Conservation (phyloP, 208 protist species). For the Lotmaria passim region DNA sequence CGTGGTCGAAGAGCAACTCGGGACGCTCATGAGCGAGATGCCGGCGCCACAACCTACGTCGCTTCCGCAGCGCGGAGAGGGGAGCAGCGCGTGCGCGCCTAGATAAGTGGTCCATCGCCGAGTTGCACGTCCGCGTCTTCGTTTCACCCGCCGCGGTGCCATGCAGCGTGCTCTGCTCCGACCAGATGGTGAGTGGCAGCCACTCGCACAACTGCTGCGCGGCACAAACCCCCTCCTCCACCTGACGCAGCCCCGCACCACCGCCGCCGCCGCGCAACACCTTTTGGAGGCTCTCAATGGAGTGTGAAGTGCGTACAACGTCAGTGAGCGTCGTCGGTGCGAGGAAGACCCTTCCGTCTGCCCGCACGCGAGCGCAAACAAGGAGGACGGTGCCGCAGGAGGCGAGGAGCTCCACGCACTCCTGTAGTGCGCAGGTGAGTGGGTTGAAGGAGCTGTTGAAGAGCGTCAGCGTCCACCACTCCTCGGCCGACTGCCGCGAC, state of each 20-base stretch:
- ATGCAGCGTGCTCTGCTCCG: not conserved
- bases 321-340: not conserved
- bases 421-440: constrained; percentile 33
- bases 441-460: constrained; percentile 46
- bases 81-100: not conserved
- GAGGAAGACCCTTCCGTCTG: not conserved
- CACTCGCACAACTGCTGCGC: constrained; percentile 42
- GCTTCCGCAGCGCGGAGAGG: constrained; percentile 17
- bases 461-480: constrained; percentile 35
- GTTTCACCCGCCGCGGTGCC: not conserved
- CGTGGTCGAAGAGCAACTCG: constrained; percentile 40
- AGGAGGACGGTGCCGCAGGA: constrained; percentile 24
- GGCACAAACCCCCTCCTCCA: constrained; percentile 24
- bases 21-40: constrained; percentile 2
- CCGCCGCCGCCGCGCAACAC: constrained; percentile 25
- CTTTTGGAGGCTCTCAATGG: constrained; percentile 15
- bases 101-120: too few species aligned
- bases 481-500: constrained; percentile 36
- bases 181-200: constrained; percentile 26
- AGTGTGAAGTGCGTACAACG: constrained; percentile 4
- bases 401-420: constrained; percentile 19
- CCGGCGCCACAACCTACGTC: constrained; percentile 26
- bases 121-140: too few species aligned
- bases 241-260: constrained; percentile 12
- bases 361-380: constrained; percentile 2